phyloP scores from a whole-genome alignment of 2,329 filamentous ascomycete genomes.

The Claviceps paspali region DNA sequence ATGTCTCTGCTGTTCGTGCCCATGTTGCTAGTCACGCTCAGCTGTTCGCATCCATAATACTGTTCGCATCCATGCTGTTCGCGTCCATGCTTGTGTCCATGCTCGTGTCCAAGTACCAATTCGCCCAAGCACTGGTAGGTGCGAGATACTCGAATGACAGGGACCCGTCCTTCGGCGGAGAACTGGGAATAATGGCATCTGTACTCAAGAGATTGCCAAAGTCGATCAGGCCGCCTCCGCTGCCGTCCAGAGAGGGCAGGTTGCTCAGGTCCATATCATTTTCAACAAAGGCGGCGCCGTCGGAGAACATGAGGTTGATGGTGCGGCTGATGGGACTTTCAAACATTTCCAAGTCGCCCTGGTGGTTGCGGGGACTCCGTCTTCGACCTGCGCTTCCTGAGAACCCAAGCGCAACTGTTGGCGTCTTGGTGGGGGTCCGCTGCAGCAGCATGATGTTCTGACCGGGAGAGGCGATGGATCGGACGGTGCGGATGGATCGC shows the following conservation, averaged over 20 bases:
- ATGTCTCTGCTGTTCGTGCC: background rate
- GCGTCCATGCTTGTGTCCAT: slow-evolving; percentile 7
- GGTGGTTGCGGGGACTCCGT: slow-evolving; percentile 27
- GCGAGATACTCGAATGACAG: slow-evolving; percentile 17
- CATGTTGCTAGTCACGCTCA: background rate
- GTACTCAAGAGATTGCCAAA: slow-evolving; percentile 33
- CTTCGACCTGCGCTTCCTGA: slow-evolving; percentile 21
- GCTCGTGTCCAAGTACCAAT: slow-evolving; percentile 14
- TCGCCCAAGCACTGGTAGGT: slow-evolving; percentile 14
- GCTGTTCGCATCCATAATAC: no score
- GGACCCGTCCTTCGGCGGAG: slow-evolving; percentile 23
- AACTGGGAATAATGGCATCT: slow-evolving; percentile 32
- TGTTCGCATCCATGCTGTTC: background rate
- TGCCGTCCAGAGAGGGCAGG: slow-evolving; percentile 23
- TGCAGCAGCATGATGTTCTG: slow-evolving; percentile 26
- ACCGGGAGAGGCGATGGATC: slow-evolving; percentile 28
- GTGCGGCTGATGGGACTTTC: slow-evolving; percentile 47
- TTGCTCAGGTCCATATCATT: slow-evolving; percentile 28
- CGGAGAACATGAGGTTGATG: slow-evolving; percentile 48
- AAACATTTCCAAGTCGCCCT: slow-evolving; percentile 23
- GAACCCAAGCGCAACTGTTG: slow-evolving; percentile 15
- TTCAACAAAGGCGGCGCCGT: slow-evolving; percentile 31
- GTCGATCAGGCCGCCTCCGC: slow-evolving; percentile 24
- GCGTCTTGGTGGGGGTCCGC: slow-evolving; percentile 33
- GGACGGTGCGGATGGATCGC: slow-evolving; percentile 34